These are phyloP conservation scores for Sclerotinia borealis DNA, from an alignment of 2,329 filamentous ascomycete species.

Conservation along the genomic window DNA sequence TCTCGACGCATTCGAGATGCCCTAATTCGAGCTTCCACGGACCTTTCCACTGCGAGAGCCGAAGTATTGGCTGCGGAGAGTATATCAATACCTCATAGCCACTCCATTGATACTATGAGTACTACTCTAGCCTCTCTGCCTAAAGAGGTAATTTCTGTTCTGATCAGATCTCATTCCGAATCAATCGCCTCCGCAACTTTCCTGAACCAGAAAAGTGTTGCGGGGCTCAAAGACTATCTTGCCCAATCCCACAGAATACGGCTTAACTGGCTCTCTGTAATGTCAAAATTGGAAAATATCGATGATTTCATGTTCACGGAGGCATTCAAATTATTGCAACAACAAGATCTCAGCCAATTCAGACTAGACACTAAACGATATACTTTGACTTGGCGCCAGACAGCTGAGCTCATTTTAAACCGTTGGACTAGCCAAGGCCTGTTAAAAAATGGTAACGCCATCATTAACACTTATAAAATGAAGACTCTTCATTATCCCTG, in stretches of 20 bases:
- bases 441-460: conserved; percentile 9
- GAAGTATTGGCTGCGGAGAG: conserved; percentile 8
- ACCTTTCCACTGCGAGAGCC: background rate
- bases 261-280: conserved; percentile 19
- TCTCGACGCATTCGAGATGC: background rate
- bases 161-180: conserved; percentile 9
- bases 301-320: conserved; percentile 11
- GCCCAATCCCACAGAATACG: background rate
- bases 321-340: conserved; percentile 9
- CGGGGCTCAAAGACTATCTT: background rate
- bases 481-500: background rate
- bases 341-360: background rate
- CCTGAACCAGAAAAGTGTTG: background rate
- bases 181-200: background rate
- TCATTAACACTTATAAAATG: conserved; percentile 9
- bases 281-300: conserved; percentile 17
- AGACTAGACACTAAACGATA: background rate
- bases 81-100: background rate
- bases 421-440: conserved; percentile 22
- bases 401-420: conserved; percentile 15
- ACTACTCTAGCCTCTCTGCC: conserved; percentile 15
- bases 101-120: conserved; percentile 16
- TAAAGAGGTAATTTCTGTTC: background rate
- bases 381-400: conserved; percentile 2
- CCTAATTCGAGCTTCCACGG: background rate